Conservation (phyloP, 768 basidiomycete genomes). For the Crepidotus variabilis region DNA sequence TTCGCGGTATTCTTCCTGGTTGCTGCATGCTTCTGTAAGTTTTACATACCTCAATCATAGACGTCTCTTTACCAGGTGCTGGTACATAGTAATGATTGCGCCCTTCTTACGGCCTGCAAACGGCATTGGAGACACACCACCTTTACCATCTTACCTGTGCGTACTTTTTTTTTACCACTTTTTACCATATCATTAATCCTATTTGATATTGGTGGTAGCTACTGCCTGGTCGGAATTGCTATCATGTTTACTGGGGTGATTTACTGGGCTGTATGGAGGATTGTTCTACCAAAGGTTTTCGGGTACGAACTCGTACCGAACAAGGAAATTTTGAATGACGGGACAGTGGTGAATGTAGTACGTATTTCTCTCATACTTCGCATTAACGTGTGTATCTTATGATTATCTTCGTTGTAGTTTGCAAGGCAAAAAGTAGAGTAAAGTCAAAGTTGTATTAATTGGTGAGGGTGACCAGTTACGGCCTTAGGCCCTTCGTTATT, state of each 20-base stretch:
- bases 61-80: neutral
- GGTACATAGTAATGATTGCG: conserved; percentile 40
- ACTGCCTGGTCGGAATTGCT: conserved; percentile 50
- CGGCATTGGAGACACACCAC: conserved; percentile 55
- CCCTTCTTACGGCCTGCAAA: conserved; percentile 55
- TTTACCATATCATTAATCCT: neutral
- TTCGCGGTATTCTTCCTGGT: conserved; percentile 52
- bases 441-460: too few species aligned
- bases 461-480: too few species aligned
- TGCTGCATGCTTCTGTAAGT: conserved; percentile 47
- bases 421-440: too few species aligned
- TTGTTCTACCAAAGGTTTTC: conserved; percentile 45
- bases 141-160: conserved; percentile 57
- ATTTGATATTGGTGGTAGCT: conserved; percentile 24
- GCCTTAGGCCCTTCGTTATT: too few species aligned
- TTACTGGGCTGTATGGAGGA: conserved; percentile 55
- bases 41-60: neutral
- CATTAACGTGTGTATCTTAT: too few species aligned
- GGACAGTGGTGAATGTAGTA: conserved; percentile 52
- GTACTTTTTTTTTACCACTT: conserved; percentile 15
- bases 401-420: too few species aligned
- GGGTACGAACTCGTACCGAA: conserved; percentile 42
- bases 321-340: conserved; percentile 48
- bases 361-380: too few species aligned
- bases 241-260: conserved; percentile 41